A percentile compares a stretch with the other conserved stretches of the same genome.
Conservation (phyloP, 805 yeast species). For the Yamadazyma endophytica region DNA sequence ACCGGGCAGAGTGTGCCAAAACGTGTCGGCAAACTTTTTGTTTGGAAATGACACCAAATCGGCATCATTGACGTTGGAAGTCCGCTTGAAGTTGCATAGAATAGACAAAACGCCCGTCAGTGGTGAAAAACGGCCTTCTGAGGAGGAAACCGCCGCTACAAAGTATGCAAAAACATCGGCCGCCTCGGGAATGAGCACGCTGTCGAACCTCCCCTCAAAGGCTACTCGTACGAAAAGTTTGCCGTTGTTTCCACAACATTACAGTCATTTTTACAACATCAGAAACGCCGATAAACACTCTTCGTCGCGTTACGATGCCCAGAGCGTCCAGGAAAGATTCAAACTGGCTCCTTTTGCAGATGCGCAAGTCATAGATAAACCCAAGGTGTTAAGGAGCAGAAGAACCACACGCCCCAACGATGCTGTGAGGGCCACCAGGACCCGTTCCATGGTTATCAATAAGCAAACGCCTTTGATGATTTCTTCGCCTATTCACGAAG, state of each 20-base stretch:
- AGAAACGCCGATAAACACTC: slow-evolving; percentile 40
- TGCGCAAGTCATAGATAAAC: slow-evolving; percentile 39
- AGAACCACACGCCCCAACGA: slow-evolving; percentile 2
- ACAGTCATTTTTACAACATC: slow-evolving; percentile 35
- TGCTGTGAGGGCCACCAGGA: slow-evolving; percentile 34
- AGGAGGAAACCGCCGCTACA: no score
- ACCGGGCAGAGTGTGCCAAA: slow-evolving; percentile 58
- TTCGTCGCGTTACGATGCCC: slow-evolving; percentile 35
- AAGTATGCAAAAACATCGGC: not conserved
- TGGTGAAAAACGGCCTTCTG: not conserved
- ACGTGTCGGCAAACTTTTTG: slow-evolving; percentile 43
- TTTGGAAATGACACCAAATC: slow-evolving; percentile 34
- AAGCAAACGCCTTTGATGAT: slow-evolving; percentile 22
- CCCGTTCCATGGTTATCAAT: slow-evolving; percentile 37
- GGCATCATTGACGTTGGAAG: slow-evolving; percentile 49
- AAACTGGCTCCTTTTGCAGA: slow-evolving; percentile 43
- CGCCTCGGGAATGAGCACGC: no score
- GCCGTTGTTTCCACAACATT: slow-evolving; percentile 37
- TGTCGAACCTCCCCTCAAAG: no score
- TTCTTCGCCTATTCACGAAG: slow-evolving; percentile 43
- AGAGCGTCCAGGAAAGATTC: slow-evolving; percentile 40
- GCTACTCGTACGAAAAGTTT: slow-evolving; percentile 43
- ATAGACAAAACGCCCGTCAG: slow-evolving; percentile 17
- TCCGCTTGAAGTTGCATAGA: slow-evolving; percentile 47
- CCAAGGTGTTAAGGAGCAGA: slow-evolving; percentile 18